Conservation (phyloP, 805 yeast species). For the Millerozyma acaciae region DNA sequence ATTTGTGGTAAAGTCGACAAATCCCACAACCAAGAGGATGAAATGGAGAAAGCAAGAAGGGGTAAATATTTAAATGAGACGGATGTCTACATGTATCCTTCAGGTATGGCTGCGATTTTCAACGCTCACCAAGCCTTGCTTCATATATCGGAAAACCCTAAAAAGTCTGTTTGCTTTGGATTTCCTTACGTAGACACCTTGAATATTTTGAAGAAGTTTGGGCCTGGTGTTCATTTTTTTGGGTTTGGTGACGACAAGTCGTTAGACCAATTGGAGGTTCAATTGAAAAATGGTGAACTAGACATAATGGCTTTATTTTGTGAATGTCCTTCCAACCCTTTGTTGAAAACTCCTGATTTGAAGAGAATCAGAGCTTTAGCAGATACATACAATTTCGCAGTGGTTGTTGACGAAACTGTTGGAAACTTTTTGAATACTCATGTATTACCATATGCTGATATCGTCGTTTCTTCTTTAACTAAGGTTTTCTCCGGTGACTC, state of each 20-base stretch:
- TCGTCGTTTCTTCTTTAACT: slow-evolving; percentile 81
- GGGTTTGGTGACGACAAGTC: slow-evolving; percentile 79
- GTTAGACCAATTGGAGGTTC: slow-evolving; percentile 58
- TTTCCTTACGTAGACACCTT: slow-evolving; percentile 94
- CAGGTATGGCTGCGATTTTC: slow-evolving; percentile 93
- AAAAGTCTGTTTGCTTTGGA: slow-evolving; percentile 88
- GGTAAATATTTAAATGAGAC: slow-evolving; percentile 41
- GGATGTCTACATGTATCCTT: slow-evolving; percentile 80
- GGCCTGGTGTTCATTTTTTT: slow-evolving; percentile 83
- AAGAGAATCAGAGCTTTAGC: slow-evolving; percentile 61
- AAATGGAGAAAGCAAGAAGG: slow-evolving; percentile 24
- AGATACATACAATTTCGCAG: slow-evolving; percentile 64
- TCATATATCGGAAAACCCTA: slow-evolving; percentile 18
- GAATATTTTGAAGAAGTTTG: slow-evolving; percentile 81
- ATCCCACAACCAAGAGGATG: slow-evolving; percentile 21
- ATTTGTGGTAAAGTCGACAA: slow-evolving; percentile 64
- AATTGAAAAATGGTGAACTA: slow-evolving; percentile 51
- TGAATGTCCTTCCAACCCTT: slow-evolving; percentile 95
- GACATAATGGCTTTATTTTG: slow-evolving; percentile 76
- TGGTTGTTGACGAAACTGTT: slow-evolving; percentile 91
- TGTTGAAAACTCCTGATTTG: slow-evolving; percentile 80
- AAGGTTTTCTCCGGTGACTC: slow-evolving; percentile 93
- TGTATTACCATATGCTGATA: slow-evolving; percentile 78
- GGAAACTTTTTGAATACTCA: slow-evolving; percentile 87
- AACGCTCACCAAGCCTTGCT: slow-evolving; percentile 65